Evolutionary conservation across 1,139 yeast species (phyloP).

Genomic region (Diutina siamensis): DNA sequence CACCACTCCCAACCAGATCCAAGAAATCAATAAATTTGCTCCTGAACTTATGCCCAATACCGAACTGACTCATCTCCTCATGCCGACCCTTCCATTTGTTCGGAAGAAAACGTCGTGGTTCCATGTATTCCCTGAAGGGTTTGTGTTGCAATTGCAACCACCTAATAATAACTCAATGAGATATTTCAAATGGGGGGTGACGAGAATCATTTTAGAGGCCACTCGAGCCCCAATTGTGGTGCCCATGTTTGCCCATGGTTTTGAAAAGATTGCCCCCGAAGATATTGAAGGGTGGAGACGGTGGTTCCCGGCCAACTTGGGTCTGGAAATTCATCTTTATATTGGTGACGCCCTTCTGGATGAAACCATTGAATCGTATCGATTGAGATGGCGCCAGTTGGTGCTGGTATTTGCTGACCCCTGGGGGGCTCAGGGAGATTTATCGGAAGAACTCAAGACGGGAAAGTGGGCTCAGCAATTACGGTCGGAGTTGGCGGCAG

Average conservation of each 20-base stretch:
- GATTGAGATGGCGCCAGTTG: constrained; percentile 58
- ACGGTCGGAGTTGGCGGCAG: constrained; percentile 61
- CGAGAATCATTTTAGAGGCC: constrained; percentile 72
- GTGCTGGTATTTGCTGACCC: constrained; percentile 43
- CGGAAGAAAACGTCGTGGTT: constrained; percentile 74
- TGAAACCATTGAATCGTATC: constrained; percentile 40
- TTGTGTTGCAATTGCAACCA: constrained; percentile 72
- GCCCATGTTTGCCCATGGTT: constrained; percentile 83
- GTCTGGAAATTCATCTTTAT: constrained; percentile 55
- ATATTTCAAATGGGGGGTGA: constrained; percentile 92
- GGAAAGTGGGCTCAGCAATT: constrained; percentile 55
- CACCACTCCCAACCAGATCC: constrained; percentile 14
- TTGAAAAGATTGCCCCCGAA: constrained; percentile 84
- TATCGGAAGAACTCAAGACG: constrained; percentile 46
- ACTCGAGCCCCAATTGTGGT: constrained; percentile 76
- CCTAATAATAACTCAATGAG: constrained; percentile 82
- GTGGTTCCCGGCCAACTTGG: constrained; percentile 53
- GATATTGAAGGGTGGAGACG: constrained; percentile 45
- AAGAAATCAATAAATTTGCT: constrained; percentile 16
- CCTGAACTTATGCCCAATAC: constrained; percentile 18
- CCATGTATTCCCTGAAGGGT: constrained; percentile 92
- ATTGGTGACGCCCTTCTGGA: constrained; percentile 69
- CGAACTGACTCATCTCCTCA: constrained; percentile 20
- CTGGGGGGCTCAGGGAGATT: constrained; percentile 36
- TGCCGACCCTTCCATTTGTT: constrained; percentile 35